A percentile compares a stretch with the other conserved stretches of the same genome.
phyloP scores from a whole-genome alignment of 2,329 filamentous ascomycete genomes.

The Sporothrix schenckii region DNA sequence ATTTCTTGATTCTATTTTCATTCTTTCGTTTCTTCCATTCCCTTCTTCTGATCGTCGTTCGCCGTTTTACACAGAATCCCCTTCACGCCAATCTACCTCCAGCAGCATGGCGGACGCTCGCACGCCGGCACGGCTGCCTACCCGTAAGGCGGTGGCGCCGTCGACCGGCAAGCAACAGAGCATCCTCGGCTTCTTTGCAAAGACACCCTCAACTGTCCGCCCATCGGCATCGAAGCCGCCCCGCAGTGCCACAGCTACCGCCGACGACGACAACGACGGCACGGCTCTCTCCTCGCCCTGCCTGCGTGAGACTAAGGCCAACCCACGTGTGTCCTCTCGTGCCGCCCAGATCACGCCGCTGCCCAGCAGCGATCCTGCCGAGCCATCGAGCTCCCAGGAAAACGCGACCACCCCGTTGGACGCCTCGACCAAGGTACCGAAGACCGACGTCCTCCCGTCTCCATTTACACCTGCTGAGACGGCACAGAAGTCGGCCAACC shows the following conservation, averaged over 20 bases:
- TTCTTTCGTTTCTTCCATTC: background rate
- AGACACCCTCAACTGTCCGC: constrained; percentile 45
- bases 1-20: background rate
- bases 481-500: constrained; percentile 48
- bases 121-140: constrained; percentile 45
- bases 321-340: constrained; percentile 45
- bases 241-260: constrained; percentile 37
- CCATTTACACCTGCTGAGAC: constrained; percentile 50
- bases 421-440: constrained; percentile 50
- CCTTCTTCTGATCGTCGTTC: background rate
- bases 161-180: constrained; percentile 66
- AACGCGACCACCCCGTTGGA: constrained; percentile 58
- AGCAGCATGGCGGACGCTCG: constrained; percentile 42
- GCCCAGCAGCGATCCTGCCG: constrained; percentile 76
- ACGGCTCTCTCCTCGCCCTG: constrained; percentile 43
- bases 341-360: constrained; percentile 65
- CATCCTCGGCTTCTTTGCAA: constrained; percentile 80
- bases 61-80: background rate
- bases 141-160: constrained; percentile 49
- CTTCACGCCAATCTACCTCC: too few species aligned
- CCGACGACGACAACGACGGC: constrained; percentile 33
- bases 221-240: constrained; percentile 35
- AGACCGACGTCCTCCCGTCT: constrained; percentile 52
- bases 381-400: constrained; percentile 69
- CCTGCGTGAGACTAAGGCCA: constrained; percentile 54